A percentile compares a stretch with the other conserved stretches of the same genome.
phyloP scores from a whole-genome alignment of 2,329 filamentous ascomycete genomes.

The Fusarium odoratissimum region DNA sequence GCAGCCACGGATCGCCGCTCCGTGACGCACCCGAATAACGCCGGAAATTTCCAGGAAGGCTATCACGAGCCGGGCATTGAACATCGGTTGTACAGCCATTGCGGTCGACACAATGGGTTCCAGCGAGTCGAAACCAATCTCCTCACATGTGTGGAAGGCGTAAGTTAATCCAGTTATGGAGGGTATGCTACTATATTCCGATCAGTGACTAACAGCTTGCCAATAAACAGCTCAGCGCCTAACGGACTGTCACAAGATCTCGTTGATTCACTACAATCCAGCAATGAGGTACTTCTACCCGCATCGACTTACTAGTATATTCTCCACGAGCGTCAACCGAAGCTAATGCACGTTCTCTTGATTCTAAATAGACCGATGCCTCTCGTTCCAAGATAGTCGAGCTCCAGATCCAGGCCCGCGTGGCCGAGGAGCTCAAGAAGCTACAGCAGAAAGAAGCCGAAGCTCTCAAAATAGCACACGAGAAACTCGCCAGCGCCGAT shows the following conservation, averaged over 20 bases:
- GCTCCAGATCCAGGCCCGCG: conserved; percentile 87
- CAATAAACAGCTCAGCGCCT: conserved; percentile 56
- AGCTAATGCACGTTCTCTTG: conserved; percentile 22
- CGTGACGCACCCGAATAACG: conserved; percentile 50
- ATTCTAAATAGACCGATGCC: conserved; percentile 78
- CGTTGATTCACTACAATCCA: conserved; percentile 84
- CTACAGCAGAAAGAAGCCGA: conserved; percentile 77
- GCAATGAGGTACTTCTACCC: conserved; percentile 76
- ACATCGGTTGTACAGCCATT: conserved; percentile 50
- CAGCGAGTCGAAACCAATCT: conserved; percentile 65
- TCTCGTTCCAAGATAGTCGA: conserved; percentile 86
- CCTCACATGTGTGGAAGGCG: conserved; percentile 65
- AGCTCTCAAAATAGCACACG: conserved; percentile 75
- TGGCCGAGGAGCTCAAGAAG: conserved; percentile 84
- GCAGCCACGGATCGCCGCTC: conserved; percentile 44
- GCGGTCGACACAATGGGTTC: conserved; percentile 64
- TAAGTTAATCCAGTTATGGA: conserved; percentile 50
- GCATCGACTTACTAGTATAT: neutral
- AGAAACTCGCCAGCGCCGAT: conserved; percentile 66
- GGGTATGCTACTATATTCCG: neutral
- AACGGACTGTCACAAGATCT: conserved; percentile 80
- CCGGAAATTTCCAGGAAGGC: conserved; percentile 51
- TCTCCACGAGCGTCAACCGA: neutral
- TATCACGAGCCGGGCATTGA: conserved; percentile 47
- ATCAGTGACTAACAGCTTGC: conserved; percentile 39